Conservation (phyloP, 1,139 yeast species). For the Saccharomyces hybrid region DNA sequence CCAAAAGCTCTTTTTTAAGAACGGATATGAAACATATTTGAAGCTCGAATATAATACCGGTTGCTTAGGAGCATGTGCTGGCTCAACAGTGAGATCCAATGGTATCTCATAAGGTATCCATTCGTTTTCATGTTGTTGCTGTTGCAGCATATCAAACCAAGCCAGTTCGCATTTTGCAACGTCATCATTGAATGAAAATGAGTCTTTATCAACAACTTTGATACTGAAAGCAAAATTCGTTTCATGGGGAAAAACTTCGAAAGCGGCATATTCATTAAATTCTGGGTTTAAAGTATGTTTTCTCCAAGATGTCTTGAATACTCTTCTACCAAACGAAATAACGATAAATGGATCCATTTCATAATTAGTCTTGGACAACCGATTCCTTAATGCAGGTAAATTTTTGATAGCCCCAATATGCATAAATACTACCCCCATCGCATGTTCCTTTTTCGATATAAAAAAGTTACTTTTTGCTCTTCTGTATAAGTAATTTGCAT, state of each 20-base stretch:
- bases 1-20: slow-evolving; percentile 67
- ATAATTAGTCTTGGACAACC: slow-evolving; percentile 58
- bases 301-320: slow-evolving; percentile 79
- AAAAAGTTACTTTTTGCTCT: slow-evolving; percentile 17
- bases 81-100: slow-evolving; percentile 30
- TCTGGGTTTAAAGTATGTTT: slow-evolving; percentile 79
- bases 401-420: slow-evolving; percentile 69
- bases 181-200: slow-evolving; percentile 72
- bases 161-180: slow-evolving; percentile 61
- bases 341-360: slow-evolving; percentile 98
- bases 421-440: slow-evolving; percentile 61
- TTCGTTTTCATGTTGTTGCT: slow-evolving; percentile 10
- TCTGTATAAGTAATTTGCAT: slow-evolving; percentile 7
- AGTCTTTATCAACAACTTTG: slow-evolving; percentile 76
- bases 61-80: slow-evolving; percentile 33
- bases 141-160: slow-evolving; percentile 41
- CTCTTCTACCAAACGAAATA: slow-evolving; percentile 81
- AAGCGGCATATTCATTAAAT: slow-evolving; percentile 71
- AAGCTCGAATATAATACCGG: slow-evolving; percentile 58
- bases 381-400: slow-evolving; percentile 57
- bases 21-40: slow-evolving; percentile 60
- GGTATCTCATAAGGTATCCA: slow-evolving; percentile 30
- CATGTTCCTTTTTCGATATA: slow-evolving; percentile 26
- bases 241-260: slow-evolving; percentile 69
- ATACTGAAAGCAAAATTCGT: slow-evolving; percentile 57